phyloP scores from a whole-genome alignment of 225 moss, liverwort and hornwort genomes.

The Bryoerythrophyllum caledonicum region DNA sequence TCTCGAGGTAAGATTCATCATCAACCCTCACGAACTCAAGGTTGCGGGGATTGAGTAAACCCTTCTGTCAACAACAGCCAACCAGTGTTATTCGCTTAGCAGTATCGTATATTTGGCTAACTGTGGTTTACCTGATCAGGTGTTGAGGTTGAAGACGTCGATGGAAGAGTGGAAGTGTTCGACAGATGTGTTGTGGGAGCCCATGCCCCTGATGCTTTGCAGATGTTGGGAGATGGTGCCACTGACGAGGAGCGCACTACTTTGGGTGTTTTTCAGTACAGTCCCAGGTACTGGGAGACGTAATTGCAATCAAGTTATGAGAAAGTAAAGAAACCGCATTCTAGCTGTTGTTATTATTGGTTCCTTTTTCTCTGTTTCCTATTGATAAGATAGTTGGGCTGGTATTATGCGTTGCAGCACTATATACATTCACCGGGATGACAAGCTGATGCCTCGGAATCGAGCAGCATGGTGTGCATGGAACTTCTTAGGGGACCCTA shows the following conservation, averaged over 20 bases:
- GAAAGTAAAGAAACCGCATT: too few relatives aligned
- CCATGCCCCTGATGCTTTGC: constrained; percentile 87
- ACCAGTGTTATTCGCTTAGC: too few relatives aligned
- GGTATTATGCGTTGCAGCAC: constrained; percentile 25
- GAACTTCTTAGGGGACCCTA: constrained; percentile 71
- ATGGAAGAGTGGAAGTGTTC: constrained; percentile 65
- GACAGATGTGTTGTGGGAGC: constrained; percentile 87
- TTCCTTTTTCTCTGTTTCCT: too few relatives aligned
- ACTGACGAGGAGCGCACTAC: constrained; percentile 62
- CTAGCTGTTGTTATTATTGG: too few relatives aligned
- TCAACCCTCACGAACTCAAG: neutral
- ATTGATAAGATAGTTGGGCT: too few relatives aligned
- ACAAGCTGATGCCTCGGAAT: constrained; percentile 61
- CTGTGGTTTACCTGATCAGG: constrained; percentile 36
- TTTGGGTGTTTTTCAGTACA: constrained; percentile 83
- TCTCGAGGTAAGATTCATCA: constrained; percentile 25
- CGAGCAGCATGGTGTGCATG: constrained; percentile 73
- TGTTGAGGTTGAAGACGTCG: constrained; percentile 67
- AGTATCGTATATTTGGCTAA: neutral
- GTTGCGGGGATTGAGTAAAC: neutral
- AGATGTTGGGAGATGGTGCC: constrained; percentile 70
- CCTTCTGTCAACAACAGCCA: neutral
- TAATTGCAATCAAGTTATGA: too few relatives aligned
- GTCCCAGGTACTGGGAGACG: constrained; percentile 52
- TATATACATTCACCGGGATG: constrained; percentile 73